Evolutionary conservation across 768 basidiomycete species (phyloP).

Genomic region (Lyophyllum shimeji): DNA sequence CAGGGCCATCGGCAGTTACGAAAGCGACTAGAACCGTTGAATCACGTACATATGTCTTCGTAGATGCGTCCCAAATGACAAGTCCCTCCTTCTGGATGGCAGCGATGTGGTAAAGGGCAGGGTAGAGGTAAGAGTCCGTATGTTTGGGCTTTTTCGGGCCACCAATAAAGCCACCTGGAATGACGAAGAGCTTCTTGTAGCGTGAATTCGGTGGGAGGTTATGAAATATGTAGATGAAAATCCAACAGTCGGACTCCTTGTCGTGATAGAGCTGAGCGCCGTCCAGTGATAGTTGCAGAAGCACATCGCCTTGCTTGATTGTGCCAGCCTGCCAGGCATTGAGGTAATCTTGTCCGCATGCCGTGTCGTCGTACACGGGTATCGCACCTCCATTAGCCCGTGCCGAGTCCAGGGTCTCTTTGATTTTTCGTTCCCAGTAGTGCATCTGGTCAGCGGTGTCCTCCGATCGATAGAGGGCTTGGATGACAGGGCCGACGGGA

Average conservation of each 20-base stretch:
- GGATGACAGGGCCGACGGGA: neutral
- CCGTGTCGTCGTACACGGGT: constrained; percentile 2
- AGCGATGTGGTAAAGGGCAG: constrained; percentile 25
- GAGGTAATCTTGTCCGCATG: constrained; percentile 1
- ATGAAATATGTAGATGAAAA: constrained; percentile 27
- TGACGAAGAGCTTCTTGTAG: constrained; percentile 10
- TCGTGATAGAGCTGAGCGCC: constrained; percentile 30
- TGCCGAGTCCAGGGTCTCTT: neutral
- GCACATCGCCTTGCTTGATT: constrained; percentile 16
- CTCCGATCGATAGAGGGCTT: constrained; percentile 4
- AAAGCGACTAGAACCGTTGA: constrained; percentile 23
- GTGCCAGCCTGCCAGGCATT: neutral
- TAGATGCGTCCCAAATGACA: constrained; percentile 28
- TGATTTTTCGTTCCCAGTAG: neutral
- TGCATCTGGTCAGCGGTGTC: neutral
- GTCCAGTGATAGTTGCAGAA: constrained; percentile 26
- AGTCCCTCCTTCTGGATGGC: constrained; percentile 27
- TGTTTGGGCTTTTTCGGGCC: constrained; percentile 21
- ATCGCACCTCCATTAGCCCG: neutral
- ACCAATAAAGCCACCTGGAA: constrained; percentile 8
- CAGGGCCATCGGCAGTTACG: constrained; percentile 33
- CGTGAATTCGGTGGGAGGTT: constrained; percentile 17
- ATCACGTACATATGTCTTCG: constrained; percentile 10
- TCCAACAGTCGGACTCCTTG: constrained; percentile 32
- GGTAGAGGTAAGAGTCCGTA: constrained; percentile 13